Conservation (phyloP, 352 stramenopile species). For the Pythium volutum region DNA sequence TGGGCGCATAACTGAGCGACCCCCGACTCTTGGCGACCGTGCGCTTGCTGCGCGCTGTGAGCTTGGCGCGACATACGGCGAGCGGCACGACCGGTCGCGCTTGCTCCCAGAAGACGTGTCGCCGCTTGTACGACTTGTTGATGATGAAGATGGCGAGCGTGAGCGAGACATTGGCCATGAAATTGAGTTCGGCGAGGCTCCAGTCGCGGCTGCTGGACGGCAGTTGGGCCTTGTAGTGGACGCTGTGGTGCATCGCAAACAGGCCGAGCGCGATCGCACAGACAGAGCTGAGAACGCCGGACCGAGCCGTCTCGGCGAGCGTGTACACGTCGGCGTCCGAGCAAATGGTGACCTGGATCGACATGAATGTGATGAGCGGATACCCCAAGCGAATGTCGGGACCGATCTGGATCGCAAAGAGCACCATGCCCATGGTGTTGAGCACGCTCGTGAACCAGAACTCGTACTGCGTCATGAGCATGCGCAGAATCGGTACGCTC, state of each 20-base stretch:
- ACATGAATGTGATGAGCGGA: constrained; percentile 17
- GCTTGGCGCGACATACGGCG: constrained; percentile 14
- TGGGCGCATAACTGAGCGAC: not conserved
- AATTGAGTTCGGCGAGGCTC: constrained; percentile 21
- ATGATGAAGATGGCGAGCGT: constrained; percentile 24
- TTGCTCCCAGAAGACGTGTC: constrained; percentile 14
- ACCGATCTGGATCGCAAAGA: constrained; percentile 16
- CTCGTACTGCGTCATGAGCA: constrained; percentile 24
- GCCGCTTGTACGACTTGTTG: constrained; percentile 26
- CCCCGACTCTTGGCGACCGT: not conserved
- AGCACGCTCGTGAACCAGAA: constrained; percentile 22
- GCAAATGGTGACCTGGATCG: constrained; percentile 21
- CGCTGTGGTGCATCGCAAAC: constrained; percentile 9
- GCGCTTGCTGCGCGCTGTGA: constrained; percentile 7
- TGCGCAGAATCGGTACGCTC: constrained; percentile 11
- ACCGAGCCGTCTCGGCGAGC: constrained; percentile 7
- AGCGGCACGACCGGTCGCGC: constrained; percentile 8
- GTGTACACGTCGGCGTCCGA: constrained; percentile 20
- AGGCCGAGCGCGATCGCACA: constrained; percentile 3
- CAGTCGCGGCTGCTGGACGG: not conserved
- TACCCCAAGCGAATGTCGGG: constrained; percentile 11
- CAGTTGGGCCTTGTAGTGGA: constrained; percentile 1
- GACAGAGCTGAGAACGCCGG: constrained; percentile 7
- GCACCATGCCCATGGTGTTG: constrained; percentile 14
- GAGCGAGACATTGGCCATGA: constrained; percentile 24